phyloP scores from a whole-genome alignment of 1,284 basidiomycete species.

The Trametes polyzona region DNA sequence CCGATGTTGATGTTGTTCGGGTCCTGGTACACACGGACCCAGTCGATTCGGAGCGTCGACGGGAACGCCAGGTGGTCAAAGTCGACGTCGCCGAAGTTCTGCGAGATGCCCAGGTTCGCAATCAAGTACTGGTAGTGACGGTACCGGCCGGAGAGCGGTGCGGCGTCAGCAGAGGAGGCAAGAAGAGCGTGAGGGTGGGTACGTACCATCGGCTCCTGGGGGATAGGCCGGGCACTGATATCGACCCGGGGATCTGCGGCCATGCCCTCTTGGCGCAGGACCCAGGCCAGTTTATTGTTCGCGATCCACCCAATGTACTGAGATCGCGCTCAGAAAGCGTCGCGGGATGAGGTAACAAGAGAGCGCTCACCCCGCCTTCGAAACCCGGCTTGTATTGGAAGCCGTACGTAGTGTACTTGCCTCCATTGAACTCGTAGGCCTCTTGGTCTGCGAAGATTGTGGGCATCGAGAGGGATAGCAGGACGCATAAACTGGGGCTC shows the following conservation, averaged over 20 bases:
- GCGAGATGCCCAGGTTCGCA: conserved; percentile 80
- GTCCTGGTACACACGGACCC: conserved; percentile 82
- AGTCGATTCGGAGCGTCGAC: conserved; percentile 76
- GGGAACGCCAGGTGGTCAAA: conserved; percentile 72
- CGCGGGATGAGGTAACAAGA: not conserved
- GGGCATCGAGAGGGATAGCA: too few species aligned
- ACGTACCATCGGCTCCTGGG: conserved; percentile 82
- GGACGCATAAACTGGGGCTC: not conserved
- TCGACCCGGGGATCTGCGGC: conserved; percentile 65
- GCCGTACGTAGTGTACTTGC: conserved; percentile 30
- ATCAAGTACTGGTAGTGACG: conserved; percentile 85
- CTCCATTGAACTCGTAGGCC: conserved; percentile 32
- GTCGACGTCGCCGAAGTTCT: conserved; percentile 75
- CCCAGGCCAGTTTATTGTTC: conserved; percentile 71
- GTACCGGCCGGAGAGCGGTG: not conserved
- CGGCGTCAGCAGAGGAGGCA: not conserved
- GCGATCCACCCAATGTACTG: conserved; percentile 86
- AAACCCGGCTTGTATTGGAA: conserved; percentile 38
- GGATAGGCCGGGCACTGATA: conserved; percentile 75
- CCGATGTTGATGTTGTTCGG: conserved; percentile 72
- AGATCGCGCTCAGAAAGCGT: not conserved
- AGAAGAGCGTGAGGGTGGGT: not conserved
- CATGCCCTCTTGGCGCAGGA: conserved; percentile 70
- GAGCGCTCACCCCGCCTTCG: conserved; percentile 31
- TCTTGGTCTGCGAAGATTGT: conserved; percentile 35